phyloP scores from a whole-genome alignment of 139 green algal species.

The Limnomonas spitsbergensis region DNA sequence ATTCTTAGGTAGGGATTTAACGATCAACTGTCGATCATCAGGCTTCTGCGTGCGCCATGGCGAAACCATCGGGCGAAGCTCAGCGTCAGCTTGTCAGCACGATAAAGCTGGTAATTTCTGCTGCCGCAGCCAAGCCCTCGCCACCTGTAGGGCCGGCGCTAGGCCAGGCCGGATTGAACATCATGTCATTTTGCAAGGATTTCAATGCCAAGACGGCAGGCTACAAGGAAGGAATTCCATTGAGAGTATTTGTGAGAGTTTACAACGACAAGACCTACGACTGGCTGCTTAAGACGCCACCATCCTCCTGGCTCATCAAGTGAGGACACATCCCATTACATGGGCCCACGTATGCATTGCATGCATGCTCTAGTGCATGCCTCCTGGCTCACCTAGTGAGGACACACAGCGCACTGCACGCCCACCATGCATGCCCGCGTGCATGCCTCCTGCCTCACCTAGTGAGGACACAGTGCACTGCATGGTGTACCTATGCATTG shows the following conservation, averaged over 20 bases:
- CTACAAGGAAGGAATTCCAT: conserved; percentile 62
- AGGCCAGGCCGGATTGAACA: conserved; percentile 94
- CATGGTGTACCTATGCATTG: too few species aligned
- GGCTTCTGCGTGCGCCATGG: too few species aligned
- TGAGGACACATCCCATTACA: conserved; percentile 33
- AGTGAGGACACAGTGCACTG: too few species aligned
- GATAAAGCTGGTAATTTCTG: conserved; percentile 89
- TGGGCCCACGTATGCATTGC: neutral
- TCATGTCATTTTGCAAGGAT: conserved; percentile 99
- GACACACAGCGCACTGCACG: neutral
- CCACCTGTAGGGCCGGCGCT: conserved; percentile 88
- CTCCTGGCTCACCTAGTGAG: neutral
- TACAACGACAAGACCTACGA: conserved; percentile 89
- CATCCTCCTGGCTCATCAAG: conserved; percentile 85
- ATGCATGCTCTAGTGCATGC: neutral
- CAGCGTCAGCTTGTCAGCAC: conserved; percentile 51
- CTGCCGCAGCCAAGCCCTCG: conserved; percentile 88
- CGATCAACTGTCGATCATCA: too few species aligned
- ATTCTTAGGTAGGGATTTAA: too few species aligned
- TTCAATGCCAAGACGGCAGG: conserved; percentile 94
- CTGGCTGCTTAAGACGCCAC: conserved; percentile 82
- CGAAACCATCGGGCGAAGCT: neutral
- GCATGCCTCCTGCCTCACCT: neutral
- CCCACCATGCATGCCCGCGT: neutral
- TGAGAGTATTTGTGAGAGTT: conserved; percentile 40